These are phyloP conservation scores for Hypoxylon sp. DNA, from an alignment of 2,329 filamentous ascomycete species.

Conservation along the genomic window DNA sequence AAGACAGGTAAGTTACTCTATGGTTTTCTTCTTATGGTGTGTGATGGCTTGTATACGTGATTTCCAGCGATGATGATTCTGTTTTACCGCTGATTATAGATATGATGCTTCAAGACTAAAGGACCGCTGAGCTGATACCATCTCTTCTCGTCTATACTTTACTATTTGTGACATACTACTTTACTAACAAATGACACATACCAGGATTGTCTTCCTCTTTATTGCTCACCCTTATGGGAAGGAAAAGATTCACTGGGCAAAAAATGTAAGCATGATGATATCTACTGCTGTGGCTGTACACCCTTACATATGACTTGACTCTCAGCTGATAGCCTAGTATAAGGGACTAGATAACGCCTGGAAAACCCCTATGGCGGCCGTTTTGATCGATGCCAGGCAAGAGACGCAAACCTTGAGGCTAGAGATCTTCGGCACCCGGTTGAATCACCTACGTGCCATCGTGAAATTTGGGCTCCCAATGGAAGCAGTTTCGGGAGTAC, in stretches of 20 bases:
- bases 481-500: background rate
- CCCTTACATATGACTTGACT: too few relatives aligned
- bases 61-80: constrained; percentile 5
- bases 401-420: too few relatives aligned
- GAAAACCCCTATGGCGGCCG: too few relatives aligned
- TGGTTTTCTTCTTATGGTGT: background rate
- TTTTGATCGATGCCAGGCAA: too few relatives aligned
- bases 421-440: background rate
- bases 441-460: background rate
- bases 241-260: too few relatives aligned
- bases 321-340: too few relatives aligned
- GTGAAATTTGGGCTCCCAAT: background rate
- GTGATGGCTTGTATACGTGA: background rate
- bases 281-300: background rate
- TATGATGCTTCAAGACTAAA: background rate
- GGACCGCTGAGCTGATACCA: background rate
- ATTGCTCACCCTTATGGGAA: background rate
- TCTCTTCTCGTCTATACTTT: background rate
- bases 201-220: background rate
- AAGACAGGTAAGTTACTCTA: background rate
- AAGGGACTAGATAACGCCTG: too few relatives aligned
- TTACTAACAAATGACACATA: background rate
- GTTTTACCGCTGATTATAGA: background rate
- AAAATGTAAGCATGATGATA: background rate
- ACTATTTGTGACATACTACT: background rate